phyloP scores from a whole-genome alignment of 1,284 basidiomycete genomes.

The Ceratobasidium sp. region DNA sequence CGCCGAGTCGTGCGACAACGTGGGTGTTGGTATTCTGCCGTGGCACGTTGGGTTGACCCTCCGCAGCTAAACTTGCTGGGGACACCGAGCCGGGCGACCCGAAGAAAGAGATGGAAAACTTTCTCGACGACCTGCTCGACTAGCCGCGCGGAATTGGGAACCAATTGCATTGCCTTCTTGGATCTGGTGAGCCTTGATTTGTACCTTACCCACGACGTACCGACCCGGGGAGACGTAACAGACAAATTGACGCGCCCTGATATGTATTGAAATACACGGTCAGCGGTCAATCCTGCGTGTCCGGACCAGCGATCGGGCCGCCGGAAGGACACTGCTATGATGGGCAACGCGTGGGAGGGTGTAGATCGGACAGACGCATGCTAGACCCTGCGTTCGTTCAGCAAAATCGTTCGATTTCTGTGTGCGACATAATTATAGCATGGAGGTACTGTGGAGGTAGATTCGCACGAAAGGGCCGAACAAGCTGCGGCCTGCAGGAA shows the following conservation, averaged over 20 bases:
- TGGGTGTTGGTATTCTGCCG: not conserved
- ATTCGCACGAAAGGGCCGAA: constrained; percentile 7
- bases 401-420: constrained; percentile 19
- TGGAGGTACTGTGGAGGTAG: not conserved
- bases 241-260: constrained; percentile 15
- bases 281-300: not conserved
- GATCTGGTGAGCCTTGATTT: constrained; percentile 2
- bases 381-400: constrained; percentile 10
- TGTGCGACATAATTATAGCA: not conserved
- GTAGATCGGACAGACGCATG: constrained; percentile 16
- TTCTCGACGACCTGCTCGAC: constrained; percentile 72
- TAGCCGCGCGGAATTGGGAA: constrained; percentile 50
- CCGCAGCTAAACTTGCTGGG: constrained; percentile 24
- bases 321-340: constrained; percentile 29
- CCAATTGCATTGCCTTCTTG: not conserved
- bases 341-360: constrained; percentile 22
- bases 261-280: not conserved
- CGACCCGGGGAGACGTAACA: not conserved
- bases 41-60: not conserved
- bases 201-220: not conserved
- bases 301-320: not conserved
- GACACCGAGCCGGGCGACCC: constrained; percentile 57
- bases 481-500: not conserved
- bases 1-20: constrained; percentile 36
- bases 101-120: constrained; percentile 74